phyloP scores from a whole-genome alignment of 805 yeast species.

The Hanseniaspora valbyensis region DNA sequence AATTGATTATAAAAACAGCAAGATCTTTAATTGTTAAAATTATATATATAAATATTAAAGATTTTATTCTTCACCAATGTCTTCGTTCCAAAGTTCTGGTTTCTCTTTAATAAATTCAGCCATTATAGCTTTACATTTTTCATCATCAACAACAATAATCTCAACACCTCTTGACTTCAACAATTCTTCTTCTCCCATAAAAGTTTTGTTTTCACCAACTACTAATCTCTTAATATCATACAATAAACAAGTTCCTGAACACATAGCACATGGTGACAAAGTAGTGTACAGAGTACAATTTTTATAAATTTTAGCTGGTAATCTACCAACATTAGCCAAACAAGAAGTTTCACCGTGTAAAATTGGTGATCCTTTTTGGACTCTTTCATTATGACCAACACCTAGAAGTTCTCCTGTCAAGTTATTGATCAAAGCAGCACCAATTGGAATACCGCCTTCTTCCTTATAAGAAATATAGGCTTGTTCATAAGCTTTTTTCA shows the following conservation, averaged over 20 bases:
- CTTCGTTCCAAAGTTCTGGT: slow-evolving; percentile 74
- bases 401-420: slow-evolving; percentile 76
- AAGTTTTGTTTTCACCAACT: slow-evolving; percentile 77
- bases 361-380: slow-evolving; percentile 73
- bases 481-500: slow-evolving; percentile 61
- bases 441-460: slow-evolving; percentile 90
- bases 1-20: too few relatives aligned
- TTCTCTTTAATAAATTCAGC: slow-evolving; percentile 61
- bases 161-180: slow-evolving; percentile 59
- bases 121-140: slow-evolving; percentile 62
- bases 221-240: slow-evolving; percentile 84
- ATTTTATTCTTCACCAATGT: slow-evolving; percentile 43
- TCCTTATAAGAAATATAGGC: slow-evolving; percentile 47
- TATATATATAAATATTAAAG: background rate
- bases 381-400: slow-evolving; percentile 79
- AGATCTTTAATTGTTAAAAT: background rate
- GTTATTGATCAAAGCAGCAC: slow-evolving; percentile 29
- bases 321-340: slow-evolving; percentile 81
- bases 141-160: slow-evolving; percentile 48
- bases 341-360: slow-evolving; percentile 89
- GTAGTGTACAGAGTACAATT: slow-evolving; percentile 87
- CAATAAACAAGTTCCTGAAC: slow-evolving; percentile 83
- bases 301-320: slow-evolving; percentile 67
- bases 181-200: slow-evolving; percentile 72
- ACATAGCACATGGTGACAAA: slow-evolving; percentile 88